Base-by-base conservation (phyloP, 768 basidiomycete species). In the Kwoniella dendrophila region DNA sequence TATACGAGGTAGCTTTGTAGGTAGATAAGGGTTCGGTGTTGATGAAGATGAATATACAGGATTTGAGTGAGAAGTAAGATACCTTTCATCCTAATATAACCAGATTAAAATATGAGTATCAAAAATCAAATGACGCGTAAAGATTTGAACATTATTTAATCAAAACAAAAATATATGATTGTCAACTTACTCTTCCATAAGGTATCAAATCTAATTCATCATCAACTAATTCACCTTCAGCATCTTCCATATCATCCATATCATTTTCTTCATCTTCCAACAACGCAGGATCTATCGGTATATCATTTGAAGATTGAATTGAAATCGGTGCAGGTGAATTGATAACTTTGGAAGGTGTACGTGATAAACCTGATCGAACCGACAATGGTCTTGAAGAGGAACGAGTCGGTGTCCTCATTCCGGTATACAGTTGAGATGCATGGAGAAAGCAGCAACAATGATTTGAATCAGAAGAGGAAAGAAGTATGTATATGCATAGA, bases 201-300 rank as follows among this genome's bases (percentile, higher is more conserved):
- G n/a, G 22, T 20, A 48, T 51, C 34, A 62, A 30, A 55, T 59
- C 65, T 16, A 59, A 32, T 16, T 68, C 67, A 24, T 68, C 67
- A 40, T 64, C 67, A 11, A 64, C 67, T 33, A 64, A n/a, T 47
- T 68, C 67, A 8, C 67, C 67, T 34, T 68, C 67, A 4, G 67
- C 67, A 53, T 68, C 67, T 22, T 57, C 67, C 63, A 62, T 26
- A 52, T 64, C 67, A 44, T 68, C 60, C 29, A n/a, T n/a, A n/a
- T n/a, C n/a, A n/a, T n/a, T n/a, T n/a, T n/a, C n/a, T n/a, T 55
- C 20, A 11, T 62, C 61, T 11, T 36, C 55, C 24, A 69, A 36
- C 32, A 69, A 41, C 1, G 61, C 68, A 16, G 68, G 68, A 54
- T 69, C 68, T 8, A 69, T 69, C 14, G 60, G 64, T 26, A 66